Conservation (phyloP, 495 filamentous ascomycete species). For the Friedmanniomyces endolithicus region DNA sequence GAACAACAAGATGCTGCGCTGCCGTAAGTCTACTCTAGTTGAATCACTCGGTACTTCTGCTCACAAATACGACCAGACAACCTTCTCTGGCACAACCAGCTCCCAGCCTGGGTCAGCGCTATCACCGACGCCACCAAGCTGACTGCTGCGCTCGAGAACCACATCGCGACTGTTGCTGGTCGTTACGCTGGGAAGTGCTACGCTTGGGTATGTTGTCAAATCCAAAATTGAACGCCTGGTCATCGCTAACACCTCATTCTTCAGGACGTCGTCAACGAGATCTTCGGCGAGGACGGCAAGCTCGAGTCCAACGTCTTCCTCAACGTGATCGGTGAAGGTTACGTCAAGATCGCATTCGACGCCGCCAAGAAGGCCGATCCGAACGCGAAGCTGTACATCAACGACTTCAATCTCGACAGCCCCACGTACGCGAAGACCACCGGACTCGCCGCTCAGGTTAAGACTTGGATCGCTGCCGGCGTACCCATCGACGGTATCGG, state of each 20-base stretch:
- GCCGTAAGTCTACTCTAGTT: constrained; percentile 46
- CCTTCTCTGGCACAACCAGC: constrained; percentile 30
- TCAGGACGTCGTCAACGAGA: constrained; percentile 54
- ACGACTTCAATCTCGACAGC: constrained; percentile 33
- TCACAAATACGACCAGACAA: background rate
- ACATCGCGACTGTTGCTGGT: constrained; percentile 43
- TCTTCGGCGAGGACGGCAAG: constrained; percentile 51
- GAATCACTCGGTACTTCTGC: constrained; percentile 36
- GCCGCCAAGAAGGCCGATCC: constrained; percentile 42
- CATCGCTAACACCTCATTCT: background rate
- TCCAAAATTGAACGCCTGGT: constrained; percentile 16
- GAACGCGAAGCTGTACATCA: constrained; percentile 51
- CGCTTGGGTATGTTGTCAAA: constrained; percentile 30
- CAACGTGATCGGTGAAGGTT: constrained; percentile 44
- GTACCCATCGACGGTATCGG: constrained; percentile 64
- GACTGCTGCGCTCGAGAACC: constrained; percentile 45
- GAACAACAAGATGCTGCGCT: constrained; percentile 47
- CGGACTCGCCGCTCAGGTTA: constrained; percentile 52
- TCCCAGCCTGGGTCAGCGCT: constrained; percentile 46
- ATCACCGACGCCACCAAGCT: constrained; percentile 41
- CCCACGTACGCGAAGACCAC: constrained; percentile 42
- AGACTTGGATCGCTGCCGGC: constrained; percentile 51
- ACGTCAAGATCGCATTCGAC: constrained; percentile 49
- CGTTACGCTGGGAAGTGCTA: constrained; percentile 52
- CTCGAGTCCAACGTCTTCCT: constrained; percentile 47